Evolutionary conservation across 2,329 filamentous ascomycete species (phyloP), one percentile per base, ranked within the genome.

Genomic region (Epichloe hybrida): DNA sequence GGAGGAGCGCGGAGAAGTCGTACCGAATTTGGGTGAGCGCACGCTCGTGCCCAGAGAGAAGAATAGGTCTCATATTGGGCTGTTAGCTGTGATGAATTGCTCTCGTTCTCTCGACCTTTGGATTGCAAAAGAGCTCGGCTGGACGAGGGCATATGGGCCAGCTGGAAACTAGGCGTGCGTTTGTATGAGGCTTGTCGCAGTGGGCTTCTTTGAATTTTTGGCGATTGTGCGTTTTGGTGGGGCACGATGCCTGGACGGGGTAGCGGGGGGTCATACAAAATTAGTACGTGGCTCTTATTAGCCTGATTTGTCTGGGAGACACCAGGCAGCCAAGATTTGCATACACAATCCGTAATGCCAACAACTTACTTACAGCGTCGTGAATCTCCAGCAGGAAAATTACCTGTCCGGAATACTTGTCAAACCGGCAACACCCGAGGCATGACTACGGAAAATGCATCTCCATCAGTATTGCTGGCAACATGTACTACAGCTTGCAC

Each of bases 21-120:
- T 77, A 88, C 83, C 83, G 88, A 71, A 96, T 91, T 72, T 96
- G 89, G 67, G 88, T 95, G 72, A 95, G 80, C 72, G 89, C 88
- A 76, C 89, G 86, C 79, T 95, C 89, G 82, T 98, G 93, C 72
- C 93, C 93, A 69, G 88, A 84, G 64, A 98, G 80, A 63, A 98
- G 78, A 71, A 96, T 94, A 66, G 93, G 93, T 76, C 93, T 88
- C 93, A 98, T 98, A 56, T 72, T 88, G 73, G 69, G 65, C 59
- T 58, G 59, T 42, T 58, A 49, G 57, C 52, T 49, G 48, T 39
- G 20, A 37, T 41, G 20, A 56, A 31, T 55, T 45, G 15, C 49
- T 52, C 42, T 54, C 47, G 48, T 43, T 45, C 44, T 27, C 37
- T 49, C 45, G 34, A 39, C 39, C 36, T 40, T 34, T 31, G 37